phyloP scores from a whole-genome alignment of 805 yeast species.

The Blastobotrys americana region DNA sequence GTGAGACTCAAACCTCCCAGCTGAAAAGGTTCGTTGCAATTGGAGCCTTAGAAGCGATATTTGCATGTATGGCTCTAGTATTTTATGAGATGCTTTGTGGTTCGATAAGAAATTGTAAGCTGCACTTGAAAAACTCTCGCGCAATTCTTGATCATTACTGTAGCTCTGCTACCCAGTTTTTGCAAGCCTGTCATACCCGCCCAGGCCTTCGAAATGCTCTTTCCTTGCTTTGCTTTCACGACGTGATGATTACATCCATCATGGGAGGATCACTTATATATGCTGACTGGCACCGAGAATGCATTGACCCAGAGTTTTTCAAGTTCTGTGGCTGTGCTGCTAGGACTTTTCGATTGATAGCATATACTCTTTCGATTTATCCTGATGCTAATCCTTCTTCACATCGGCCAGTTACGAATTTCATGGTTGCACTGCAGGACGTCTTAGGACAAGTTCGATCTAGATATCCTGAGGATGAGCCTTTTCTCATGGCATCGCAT shows the following conservation, averaged over 20 bases:
- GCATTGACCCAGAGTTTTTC: constrained; percentile 16
- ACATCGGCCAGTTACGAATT: background rate
- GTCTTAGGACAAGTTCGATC: background rate
- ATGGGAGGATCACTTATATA: constrained; percentile 14
- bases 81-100: constrained; percentile 18
- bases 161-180: constrained; percentile 5
- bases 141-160: constrained; percentile 17
- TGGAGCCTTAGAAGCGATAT: constrained; percentile 17
- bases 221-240: constrained; percentile 17
- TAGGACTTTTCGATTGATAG: constrained; percentile 11
- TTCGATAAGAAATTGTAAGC: constrained; percentile 17
- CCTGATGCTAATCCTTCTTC: constrained; percentile 5
- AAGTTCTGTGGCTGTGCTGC: constrained; percentile 15
- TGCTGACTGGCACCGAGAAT: constrained; percentile 19
- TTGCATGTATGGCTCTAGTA: constrained; percentile 16
- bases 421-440: constrained; percentile 6
- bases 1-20: background rate
- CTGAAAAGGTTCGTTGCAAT: constrained; percentile 14
- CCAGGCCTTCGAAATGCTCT: constrained; percentile 20
- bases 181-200: constrained; percentile 4
- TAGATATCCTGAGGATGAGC: constrained; percentile 1
- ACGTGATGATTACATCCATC: constrained; percentile 12
- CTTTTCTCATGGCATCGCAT: too few relatives aligned
- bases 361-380: constrained; percentile 2
- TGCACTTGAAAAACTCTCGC: constrained; percentile 16